phyloP scores from a whole-genome alignment of 1,284 basidiomycete species.

The Microbotryum violaceum region DNA sequence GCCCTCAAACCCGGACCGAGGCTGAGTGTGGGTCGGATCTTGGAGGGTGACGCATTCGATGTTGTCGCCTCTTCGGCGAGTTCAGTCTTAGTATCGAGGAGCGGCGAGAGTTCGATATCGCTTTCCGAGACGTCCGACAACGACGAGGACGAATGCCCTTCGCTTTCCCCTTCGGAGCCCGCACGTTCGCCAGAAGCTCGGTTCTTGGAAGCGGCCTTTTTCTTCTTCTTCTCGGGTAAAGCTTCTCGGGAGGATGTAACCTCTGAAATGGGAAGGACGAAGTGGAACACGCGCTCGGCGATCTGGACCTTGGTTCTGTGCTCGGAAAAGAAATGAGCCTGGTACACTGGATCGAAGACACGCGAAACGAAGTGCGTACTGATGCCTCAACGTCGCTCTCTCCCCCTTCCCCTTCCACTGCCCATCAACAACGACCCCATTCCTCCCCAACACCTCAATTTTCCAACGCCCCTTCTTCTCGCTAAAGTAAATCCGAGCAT shows the following conservation, averaged over 20 bases:
- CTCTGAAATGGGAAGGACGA: slow-evolving; percentile 29
- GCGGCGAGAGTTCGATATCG: slow-evolving; percentile 5
- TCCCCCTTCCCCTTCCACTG: slow-evolving; percentile 85
- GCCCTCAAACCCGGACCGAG: too few species aligned
- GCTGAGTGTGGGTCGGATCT: too few species aligned
- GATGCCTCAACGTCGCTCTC: slow-evolving; percentile 68
- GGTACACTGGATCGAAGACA: background rate
- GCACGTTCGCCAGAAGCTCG: background rate
- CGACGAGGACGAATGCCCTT: background rate
- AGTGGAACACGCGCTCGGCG: slow-evolving; percentile 93
- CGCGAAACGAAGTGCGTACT: slow-evolving; percentile 49
- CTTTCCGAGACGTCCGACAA: background rate
- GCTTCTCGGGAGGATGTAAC: background rate
- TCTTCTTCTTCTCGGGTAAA: background rate
- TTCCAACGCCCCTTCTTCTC: slow-evolving; percentile 71
- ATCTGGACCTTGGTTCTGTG: slow-evolving; percentile 94
- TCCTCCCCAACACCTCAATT: slow-evolving; percentile 82
- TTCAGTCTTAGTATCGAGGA: background rate
- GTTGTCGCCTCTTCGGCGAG: too few species aligned
- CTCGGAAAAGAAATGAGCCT: background rate
- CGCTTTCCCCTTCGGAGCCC: background rate
- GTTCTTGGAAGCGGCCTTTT: background rate
- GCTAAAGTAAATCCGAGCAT: slow-evolving; percentile 74
- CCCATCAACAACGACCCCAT: slow-evolving; percentile 96
- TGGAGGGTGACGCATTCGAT: too few species aligned